Evolutionary conservation across 2,329 filamentous ascomycete species (phyloP).

Genomic region (Xylariaceae sp.): DNA sequence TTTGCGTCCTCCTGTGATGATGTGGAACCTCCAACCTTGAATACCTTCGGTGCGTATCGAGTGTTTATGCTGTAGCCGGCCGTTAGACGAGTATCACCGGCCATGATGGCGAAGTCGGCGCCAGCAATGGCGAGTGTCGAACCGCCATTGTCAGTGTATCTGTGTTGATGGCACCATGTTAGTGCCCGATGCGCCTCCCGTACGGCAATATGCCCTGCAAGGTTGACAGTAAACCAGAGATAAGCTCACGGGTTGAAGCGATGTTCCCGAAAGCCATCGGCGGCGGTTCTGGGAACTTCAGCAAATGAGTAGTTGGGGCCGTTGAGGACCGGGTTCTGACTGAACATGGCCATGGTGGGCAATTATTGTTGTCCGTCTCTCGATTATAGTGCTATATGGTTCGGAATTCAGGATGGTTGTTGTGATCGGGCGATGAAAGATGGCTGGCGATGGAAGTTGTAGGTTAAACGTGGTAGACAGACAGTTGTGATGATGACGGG

Average conservation of each 20-base stretch:
- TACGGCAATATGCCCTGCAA: neutral
- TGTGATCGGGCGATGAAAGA: neutral
- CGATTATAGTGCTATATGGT: neutral
- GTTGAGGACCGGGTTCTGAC: conserved; percentile 64
- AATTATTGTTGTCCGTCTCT: conserved; percentile 19
- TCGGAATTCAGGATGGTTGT: neutral
- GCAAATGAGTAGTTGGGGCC: conserved; percentile 65
- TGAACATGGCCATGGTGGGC: conserved; percentile 62
- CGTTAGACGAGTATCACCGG: conserved; percentile 92
- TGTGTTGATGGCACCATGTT: conserved; percentile 33
- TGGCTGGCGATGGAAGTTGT: neutral
- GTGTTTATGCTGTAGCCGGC: conserved; percentile 99
- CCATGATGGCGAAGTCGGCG: conserved; percentile 90
- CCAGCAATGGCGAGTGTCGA: conserved; percentile 94
- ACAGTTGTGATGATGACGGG: conserved; percentile 8
- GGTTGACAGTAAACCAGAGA: neutral
- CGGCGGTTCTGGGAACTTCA: conserved; percentile 50
- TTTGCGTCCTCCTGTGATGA: conserved; percentile 78
- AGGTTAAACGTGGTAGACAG: conserved; percentile 11
- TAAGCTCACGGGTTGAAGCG: conserved; percentile 81
- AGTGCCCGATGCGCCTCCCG: neutral
- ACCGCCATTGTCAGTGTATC: conserved; percentile 96
- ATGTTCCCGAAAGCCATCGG: conserved; percentile 62
- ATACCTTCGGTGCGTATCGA: conserved; percentile 89
- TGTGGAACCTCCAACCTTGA: conserved; percentile 90